Percentiles rank a stretch among this genome's conserved stretches.
Evolutionary conservation across 176 grass and related monocot species (phyloP).

Genomic region (Oryza rufipogon): DNA sequence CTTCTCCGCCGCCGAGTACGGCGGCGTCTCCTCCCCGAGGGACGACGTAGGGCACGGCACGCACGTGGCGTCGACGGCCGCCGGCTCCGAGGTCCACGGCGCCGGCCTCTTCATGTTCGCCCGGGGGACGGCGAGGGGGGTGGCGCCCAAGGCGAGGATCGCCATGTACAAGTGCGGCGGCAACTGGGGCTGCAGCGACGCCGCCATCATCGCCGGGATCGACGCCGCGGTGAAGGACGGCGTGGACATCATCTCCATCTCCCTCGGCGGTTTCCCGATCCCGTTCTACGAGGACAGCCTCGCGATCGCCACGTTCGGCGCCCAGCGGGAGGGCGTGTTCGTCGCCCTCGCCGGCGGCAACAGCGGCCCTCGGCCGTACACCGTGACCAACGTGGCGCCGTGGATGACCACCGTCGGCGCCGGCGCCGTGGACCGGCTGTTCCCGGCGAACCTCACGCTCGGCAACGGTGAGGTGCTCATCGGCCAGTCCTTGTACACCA

Average conservation of each 20-base stretch:
- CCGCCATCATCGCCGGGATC: background rate
- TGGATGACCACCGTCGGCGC: slow-evolving; percentile 55
- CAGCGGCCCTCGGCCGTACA: background rate
- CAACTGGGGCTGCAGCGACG: background rate
- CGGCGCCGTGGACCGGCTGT: slow-evolving; percentile 32
- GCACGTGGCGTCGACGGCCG: slow-evolving; percentile 39
- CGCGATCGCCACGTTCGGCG: slow-evolving; percentile 31
- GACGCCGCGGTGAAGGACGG: slow-evolving; percentile 40
- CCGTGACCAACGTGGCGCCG: slow-evolving; percentile 4
- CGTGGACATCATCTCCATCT: slow-evolving; percentile 48
- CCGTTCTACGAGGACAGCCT: slow-evolving; percentile 1
- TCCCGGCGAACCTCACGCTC: slow-evolving; percentile 40
- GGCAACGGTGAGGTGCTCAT: slow-evolving; percentile 28
- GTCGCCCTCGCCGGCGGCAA: slow-evolving; percentile 40
- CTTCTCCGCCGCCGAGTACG: slow-evolving; percentile 45
- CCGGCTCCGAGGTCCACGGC: slow-evolving; percentile 22
- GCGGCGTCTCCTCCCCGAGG: slow-evolving; percentile 23
- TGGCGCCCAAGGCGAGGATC: slow-evolving; percentile 33
- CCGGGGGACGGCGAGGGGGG: background rate
- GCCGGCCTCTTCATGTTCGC: slow-evolving; percentile 19
- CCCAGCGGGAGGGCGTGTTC: slow-evolving; percentile 30
- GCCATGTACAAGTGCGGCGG: slow-evolving; percentile 39
- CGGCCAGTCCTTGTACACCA: slow-evolving; percentile 41
- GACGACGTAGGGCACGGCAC: slow-evolving; percentile 47
- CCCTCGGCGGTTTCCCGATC: background rate